A percentile compares a stretch with the other conserved stretches of the same genome.
Evolutionary conservation across 768 basidiomycete species (phyloP).

Genomic region (Boletus rubescentipes): DNA sequence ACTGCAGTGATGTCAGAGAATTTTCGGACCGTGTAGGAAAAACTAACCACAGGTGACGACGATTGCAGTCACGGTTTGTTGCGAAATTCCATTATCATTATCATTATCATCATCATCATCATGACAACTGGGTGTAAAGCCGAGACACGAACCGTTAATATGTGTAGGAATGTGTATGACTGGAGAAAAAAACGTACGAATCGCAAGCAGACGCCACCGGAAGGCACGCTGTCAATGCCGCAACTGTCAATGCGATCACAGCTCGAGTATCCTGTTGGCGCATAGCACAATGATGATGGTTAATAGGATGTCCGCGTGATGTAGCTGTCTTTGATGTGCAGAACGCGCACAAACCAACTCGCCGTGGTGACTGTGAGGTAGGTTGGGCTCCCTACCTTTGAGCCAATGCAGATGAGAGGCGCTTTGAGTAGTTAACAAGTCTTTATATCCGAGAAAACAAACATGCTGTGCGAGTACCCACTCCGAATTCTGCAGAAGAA

Average conservation of each 20-base stretch:
- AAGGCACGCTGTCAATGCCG: slow-evolving; percentile 1
- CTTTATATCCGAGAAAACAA: too few relatives aligned
- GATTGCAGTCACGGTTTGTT: not conserved
- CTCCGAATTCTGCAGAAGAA: too few relatives aligned
- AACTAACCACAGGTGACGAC: slow-evolving; percentile 12
- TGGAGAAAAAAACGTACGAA: slow-evolving; percentile 4
- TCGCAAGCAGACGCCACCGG: slow-evolving; percentile 17
- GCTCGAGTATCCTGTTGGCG: not conserved
- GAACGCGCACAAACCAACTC: too few relatives aligned
- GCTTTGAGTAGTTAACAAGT: too few relatives aligned
- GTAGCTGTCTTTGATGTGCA: not conserved
- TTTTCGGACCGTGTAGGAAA: not conserved
- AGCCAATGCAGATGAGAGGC: not conserved
- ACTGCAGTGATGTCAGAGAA: slow-evolving; percentile 8
- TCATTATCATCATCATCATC: too few relatives aligned
- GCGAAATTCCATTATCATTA: not conserved
- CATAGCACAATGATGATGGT: too few relatives aligned
- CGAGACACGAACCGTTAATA: not conserved
- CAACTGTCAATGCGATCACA: not conserved
- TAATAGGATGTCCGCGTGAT: not conserved
- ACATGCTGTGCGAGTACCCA: too few relatives aligned
- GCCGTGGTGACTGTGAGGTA: not conserved
- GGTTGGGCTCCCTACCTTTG: too few relatives aligned
- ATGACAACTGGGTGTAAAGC: not conserved
- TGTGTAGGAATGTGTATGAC: not conserved